Evolutionary conservation across 139 green algal genomes (phyloP).

Genomic region (Chlamydomonas schloesseri): DNA sequence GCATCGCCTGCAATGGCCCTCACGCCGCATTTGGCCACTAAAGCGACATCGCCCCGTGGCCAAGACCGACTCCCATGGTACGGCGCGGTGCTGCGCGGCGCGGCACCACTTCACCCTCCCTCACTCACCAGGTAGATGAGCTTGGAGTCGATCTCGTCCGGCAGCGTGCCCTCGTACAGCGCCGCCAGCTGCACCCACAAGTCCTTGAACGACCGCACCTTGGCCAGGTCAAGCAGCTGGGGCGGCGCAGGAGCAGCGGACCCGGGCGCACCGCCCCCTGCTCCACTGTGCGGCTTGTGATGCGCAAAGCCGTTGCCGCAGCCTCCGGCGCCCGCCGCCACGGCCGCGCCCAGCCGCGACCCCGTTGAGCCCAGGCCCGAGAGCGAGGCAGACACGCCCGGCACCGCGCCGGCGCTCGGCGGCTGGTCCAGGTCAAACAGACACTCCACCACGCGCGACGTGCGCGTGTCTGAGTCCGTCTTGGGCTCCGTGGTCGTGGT

Average conservation of each 20-base stretch:
- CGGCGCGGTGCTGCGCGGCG: too few relatives aligned
- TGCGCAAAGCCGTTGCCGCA: too few relatives aligned
- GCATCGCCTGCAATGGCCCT: too few relatives aligned
- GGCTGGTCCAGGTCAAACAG: slow-evolving; percentile 22
- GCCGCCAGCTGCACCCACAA: slow-evolving; percentile 44
- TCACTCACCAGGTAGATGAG: slow-evolving; percentile 52
- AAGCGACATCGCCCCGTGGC: too few relatives aligned
- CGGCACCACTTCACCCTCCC: too few relatives aligned
- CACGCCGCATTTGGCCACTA: too few relatives aligned
- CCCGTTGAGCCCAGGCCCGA: slow-evolving; percentile 30
- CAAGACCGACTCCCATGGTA: too few relatives aligned
- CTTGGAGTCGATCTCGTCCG: slow-evolving; percentile 45
- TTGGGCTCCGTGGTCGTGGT: slow-evolving; percentile 40
- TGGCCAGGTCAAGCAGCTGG: slow-evolving; percentile 23
- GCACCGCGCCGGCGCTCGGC: too few relatives aligned
- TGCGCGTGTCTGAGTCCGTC: slow-evolving; percentile 41
- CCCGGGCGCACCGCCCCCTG: too few relatives aligned
- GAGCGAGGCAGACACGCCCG: neutral
- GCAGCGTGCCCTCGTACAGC: slow-evolving; percentile 33
- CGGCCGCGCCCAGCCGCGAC: neutral
- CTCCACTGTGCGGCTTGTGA: too few relatives aligned
- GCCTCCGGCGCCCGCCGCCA: too few relatives aligned
- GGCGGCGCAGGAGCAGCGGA: neutral
- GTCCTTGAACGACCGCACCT: slow-evolving; percentile 50
- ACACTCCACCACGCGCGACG: slow-evolving; percentile 24